Percentiles rank a stretch among this genome's conserved stretches.
phyloP scores from a whole-genome alignment of 495 filamentous ascomycete genomes.

The Penicillium goetzii region DNA sequence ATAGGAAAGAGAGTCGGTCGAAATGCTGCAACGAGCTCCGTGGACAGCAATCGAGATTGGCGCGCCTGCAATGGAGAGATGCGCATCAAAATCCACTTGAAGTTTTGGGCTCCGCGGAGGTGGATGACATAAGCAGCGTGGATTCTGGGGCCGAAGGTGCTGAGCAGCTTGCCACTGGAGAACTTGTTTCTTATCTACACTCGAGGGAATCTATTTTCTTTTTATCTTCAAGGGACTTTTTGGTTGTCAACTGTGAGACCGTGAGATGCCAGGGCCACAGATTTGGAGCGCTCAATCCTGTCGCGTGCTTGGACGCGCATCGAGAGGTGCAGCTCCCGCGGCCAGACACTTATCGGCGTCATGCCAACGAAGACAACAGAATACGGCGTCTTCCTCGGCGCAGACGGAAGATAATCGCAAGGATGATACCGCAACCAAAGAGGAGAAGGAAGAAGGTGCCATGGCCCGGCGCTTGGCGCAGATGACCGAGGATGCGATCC shows the following conservation, averaged over 20 bases:
- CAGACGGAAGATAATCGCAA: constrained; percentile 25
- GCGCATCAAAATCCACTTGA: constrained; percentile 30
- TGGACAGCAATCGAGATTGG: constrained; percentile 26
- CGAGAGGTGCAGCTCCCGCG: constrained; percentile 22
- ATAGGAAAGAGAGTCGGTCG: constrained; percentile 2
- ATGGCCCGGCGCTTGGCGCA: constrained; percentile 75
- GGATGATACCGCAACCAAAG: constrained; percentile 15
- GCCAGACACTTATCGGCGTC: constrained; percentile 29
- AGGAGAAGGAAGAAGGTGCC: constrained; percentile 52
- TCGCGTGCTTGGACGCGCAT: constrained; percentile 19
- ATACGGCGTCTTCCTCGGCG: constrained; percentile 21
- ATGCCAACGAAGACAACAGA: constrained; percentile 33
- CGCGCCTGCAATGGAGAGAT: constrained; percentile 21
- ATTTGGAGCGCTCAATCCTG: constrained; percentile 23
- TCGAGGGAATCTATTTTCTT: neutral
- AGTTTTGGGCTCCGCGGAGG: constrained; percentile 48
- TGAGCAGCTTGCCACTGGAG: constrained; percentile 14
- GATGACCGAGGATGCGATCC: constrained; percentile 78
- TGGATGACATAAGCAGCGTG: constrained; percentile 42
- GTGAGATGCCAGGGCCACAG: constrained; percentile 35
- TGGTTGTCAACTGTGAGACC: too few relatives aligned
- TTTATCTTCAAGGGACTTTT: neutral
- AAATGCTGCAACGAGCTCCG: constrained; percentile 21
- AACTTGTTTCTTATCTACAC: constrained; percentile 11
- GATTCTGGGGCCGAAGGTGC: neutral